Percentiles rank a stretch among this genome's conserved stretches.
phyloP scores from a whole-genome alignment of 2,329 filamentous ascomycete species.

The Trichocomaceae sp. region DNA sequence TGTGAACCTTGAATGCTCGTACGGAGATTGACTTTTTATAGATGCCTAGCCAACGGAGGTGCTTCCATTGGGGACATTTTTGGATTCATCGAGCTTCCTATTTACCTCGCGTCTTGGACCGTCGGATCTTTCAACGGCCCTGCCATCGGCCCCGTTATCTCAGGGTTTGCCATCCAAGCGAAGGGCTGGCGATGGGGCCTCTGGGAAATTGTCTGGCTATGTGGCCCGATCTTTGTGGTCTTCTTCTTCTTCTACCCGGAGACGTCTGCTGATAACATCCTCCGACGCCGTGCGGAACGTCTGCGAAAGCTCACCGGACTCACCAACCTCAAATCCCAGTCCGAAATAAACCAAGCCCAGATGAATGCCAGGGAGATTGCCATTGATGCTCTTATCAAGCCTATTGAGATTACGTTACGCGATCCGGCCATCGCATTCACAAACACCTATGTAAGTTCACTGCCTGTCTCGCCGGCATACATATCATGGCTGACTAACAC shows the following conservation, averaged over 20 bases:
- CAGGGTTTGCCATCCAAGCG: conserved; percentile 52
- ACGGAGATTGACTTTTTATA: background rate
- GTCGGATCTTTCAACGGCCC: conserved; percentile 42
- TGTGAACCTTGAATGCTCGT: background rate
- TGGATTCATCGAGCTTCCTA: conserved; percentile 46
- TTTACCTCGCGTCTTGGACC: conserved; percentile 56
- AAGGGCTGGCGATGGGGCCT: conserved; percentile 52
- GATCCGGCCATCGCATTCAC: conserved; percentile 59
- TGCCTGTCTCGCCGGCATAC: background rate
- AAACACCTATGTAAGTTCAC: conserved; percentile 44
- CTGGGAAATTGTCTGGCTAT: conserved; percentile 56
- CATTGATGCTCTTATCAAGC: conserved; percentile 30
- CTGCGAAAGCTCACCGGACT: conserved; percentile 56
- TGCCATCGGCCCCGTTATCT: conserved; percentile 57
- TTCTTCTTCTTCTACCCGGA: conserved; percentile 61
- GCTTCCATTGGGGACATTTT: background rate
- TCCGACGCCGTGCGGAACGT: conserved; percentile 55
- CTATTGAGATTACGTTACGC: conserved; percentile 55
- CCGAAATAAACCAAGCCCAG: conserved; percentile 52
- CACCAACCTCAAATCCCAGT: conserved; percentile 50
- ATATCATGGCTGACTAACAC: background rate
- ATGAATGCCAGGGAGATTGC: conserved; percentile 15
- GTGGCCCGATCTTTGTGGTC: conserved; percentile 51
- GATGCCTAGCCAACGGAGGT: conserved; percentile 42
- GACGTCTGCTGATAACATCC: conserved; percentile 55